A percentile compares a stretch with the other conserved stretches of the same genome.
phyloP scores from a whole-genome alignment of 2,329 filamentous ascomycete species.

The Penicillium psychrosexuale region DNA sequence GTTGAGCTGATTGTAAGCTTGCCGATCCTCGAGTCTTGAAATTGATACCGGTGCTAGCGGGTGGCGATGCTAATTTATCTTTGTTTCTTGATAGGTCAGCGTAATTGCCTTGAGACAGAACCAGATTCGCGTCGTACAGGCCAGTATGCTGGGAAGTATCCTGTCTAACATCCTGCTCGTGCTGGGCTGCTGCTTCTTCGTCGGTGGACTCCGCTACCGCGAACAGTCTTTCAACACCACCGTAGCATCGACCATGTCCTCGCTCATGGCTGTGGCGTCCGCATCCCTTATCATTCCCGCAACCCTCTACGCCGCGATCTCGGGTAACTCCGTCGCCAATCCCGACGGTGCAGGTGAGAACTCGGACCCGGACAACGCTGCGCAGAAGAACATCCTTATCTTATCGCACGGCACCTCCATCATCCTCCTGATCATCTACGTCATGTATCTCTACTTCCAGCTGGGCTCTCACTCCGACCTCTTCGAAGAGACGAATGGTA shows the following conservation, averaged over 20 bases:
- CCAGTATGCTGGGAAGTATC: constrained; percentile 94
- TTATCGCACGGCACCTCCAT: constrained; percentile 74
- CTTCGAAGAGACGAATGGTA: constrained; percentile 55
- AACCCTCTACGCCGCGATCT: constrained; percentile 66
- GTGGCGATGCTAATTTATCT: background rate
- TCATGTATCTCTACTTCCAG: constrained; percentile 75
- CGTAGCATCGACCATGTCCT: constrained; percentile 55
- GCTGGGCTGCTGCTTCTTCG: constrained; percentile 74
- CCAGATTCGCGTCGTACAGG: constrained; percentile 94
- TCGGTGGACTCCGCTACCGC: constrained; percentile 66
- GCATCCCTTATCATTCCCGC: constrained; percentile 77
- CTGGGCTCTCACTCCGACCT: constrained; percentile 70
- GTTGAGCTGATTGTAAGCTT: constrained; percentile 67
- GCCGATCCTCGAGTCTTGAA: background rate
- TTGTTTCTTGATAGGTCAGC: constrained; percentile 61
- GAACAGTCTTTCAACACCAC: constrained; percentile 61
- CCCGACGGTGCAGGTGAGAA: background rate
- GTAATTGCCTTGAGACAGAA: constrained; percentile 82
- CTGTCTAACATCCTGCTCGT: constrained; percentile 90
- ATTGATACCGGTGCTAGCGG: no score
- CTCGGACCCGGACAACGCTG: constrained; percentile 20
- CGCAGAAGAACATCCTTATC: constrained; percentile 57
- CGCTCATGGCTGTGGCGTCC: constrained; percentile 71
- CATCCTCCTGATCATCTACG: constrained; percentile 70
- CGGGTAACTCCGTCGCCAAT: constrained; percentile 32